Percentiles rank a stretch among this genome's conserved stretches.
Conservation (phyloP, 2,329 filamentous ascomycete species). For the Calcarisporium arbuscula region DNA sequence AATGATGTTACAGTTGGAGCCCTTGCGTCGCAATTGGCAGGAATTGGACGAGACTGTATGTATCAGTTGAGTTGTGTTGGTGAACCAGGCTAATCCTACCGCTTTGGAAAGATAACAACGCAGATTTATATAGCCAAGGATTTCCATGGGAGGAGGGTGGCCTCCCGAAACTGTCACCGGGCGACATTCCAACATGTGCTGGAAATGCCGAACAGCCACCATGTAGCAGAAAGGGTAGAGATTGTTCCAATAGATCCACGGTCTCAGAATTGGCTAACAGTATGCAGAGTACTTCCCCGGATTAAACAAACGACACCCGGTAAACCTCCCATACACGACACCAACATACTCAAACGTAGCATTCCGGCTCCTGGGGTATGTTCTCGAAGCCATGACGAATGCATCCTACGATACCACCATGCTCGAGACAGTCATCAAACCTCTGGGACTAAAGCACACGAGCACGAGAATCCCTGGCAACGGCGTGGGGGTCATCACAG, state of each 20-base stretch:
- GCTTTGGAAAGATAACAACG: too few species aligned
- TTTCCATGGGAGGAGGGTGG: too few species aligned
- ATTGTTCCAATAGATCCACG: too few species aligned
- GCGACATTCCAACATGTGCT: too few species aligned
- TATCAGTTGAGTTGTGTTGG: too few species aligned
- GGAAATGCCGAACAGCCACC: too few species aligned
- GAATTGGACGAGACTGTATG: slow-evolving; percentile 7
- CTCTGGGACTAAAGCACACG: slow-evolving; percentile 7
- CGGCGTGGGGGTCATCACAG: slow-evolving; percentile 7
- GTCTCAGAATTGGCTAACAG: too few species aligned
- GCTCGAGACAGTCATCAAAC: slow-evolving; percentile 3
- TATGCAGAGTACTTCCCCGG: slow-evolving; percentile 15
- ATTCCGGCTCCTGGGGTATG: slow-evolving; percentile 15
- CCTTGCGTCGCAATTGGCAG: slow-evolving; percentile 7
- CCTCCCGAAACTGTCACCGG: too few species aligned
- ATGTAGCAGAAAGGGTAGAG: too few species aligned
- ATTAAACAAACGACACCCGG: slow-evolving; percentile 10
- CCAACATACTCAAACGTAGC: slow-evolving; percentile 17
- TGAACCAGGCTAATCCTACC: too few species aligned
- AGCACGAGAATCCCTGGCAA: slow-evolving; percentile 4
- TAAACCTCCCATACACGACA: slow-evolving; percentile 11
- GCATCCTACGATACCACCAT: slow-evolving; percentile 10
- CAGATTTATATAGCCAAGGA: too few species aligned
- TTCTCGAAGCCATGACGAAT: slow-evolving; percentile 15
- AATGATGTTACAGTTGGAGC: slow-evolving; percentile 8